Base-by-base conservation (phyloP, 805 yeast species). In the Ogataea pilisensis region DNA sequence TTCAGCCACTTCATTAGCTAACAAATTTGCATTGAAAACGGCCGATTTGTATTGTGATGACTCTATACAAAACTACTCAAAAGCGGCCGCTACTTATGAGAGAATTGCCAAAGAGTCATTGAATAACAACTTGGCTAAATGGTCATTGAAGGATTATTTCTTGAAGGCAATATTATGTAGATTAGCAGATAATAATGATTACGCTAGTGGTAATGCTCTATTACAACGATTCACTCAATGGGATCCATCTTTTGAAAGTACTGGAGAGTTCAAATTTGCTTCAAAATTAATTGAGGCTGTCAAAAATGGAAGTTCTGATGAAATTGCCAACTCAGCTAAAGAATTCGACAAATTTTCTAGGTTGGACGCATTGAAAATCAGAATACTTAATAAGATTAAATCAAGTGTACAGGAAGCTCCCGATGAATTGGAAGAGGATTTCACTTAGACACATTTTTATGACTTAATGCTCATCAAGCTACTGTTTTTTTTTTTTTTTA, bases 141-240 rank as follows among this genome's bases (percentile, higher is more conserved):
- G 97, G 97, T 82, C 88, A 38, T 71, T 93, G 57, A 93, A 93
- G 63, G 99, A 93, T 42, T 88, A 91, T 62, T 89, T 85, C 55
- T 70, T 87, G 57, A 89, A 89, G 68, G 80, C 85, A 39, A 80
- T 86, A 21, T 70, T 93, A 42, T 87, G 96, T 60, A 77, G 83
- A 38, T 69, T 93, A 49, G 95, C 97, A 26, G 78, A 79, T 43
- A 49, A 53, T 38, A 88, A 79, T 49, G 99, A 93, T 63, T 70
- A 77, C 29, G 90, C 95, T 27, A 95, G 95, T 37, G 96, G 95
- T 0, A 74, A 76, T 39, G 82, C 85, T 54, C 75, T 87, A 28
- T 61, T 85, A 38, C 78, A 76, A 24, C 75, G 76, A 44, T 85
- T 80, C 44, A 58, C 69, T 11, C 76, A 72, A 28, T 80, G 90